Percentiles rank a stretch among this genome's conserved stretches.
These are phyloP conservation scores for Exophiala xenobiotica DNA, from an alignment of 2,329 filamentous ascomycete species.

Conservation along the genomic window DNA sequence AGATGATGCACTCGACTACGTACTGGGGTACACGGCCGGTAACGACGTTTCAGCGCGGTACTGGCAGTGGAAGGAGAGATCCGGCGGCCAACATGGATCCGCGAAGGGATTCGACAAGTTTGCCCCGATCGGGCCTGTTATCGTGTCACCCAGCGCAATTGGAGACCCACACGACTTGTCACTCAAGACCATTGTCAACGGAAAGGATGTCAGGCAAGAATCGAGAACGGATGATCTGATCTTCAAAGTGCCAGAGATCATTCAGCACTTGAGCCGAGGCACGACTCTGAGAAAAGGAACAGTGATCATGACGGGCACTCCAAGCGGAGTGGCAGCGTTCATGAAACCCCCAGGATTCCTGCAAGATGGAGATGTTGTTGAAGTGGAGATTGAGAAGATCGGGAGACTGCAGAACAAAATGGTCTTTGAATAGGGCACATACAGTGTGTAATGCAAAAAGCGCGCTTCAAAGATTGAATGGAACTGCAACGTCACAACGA, in stretches of 20 bases:
- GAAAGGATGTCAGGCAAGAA: constrained; percentile 37
- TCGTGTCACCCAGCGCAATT: constrained; percentile 41
- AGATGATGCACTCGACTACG: constrained; percentile 48
- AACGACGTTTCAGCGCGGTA: constrained; percentile 58
- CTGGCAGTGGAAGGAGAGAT: constrained; percentile 51
- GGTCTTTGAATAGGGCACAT: constrained; percentile 12
- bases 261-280: constrained; percentile 38
- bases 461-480: too few species aligned
- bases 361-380: constrained; percentile 42
- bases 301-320: constrained; percentile 43
- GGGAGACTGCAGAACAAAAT: constrained; percentile 46
- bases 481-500: too few species aligned
- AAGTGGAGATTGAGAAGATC: constrained; percentile 48
- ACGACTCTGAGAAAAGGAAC: constrained; percentile 40
- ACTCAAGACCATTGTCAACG: constrained; percentile 38
- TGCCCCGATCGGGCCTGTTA: constrained; percentile 53
- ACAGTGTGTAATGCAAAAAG: too few species aligned
- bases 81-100: constrained; percentile 58
- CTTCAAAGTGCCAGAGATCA: constrained; percentile 37
- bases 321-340: constrained; percentile 44
- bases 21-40: constrained; percentile 54
- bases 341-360: constrained; percentile 41
- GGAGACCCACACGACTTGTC: constrained; percentile 34
- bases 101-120: constrained; percentile 59
- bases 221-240: constrained; percentile 40